Conservation (phyloP, 352 stramenopile species). For the Phytopythium oedochilum region DNA sequence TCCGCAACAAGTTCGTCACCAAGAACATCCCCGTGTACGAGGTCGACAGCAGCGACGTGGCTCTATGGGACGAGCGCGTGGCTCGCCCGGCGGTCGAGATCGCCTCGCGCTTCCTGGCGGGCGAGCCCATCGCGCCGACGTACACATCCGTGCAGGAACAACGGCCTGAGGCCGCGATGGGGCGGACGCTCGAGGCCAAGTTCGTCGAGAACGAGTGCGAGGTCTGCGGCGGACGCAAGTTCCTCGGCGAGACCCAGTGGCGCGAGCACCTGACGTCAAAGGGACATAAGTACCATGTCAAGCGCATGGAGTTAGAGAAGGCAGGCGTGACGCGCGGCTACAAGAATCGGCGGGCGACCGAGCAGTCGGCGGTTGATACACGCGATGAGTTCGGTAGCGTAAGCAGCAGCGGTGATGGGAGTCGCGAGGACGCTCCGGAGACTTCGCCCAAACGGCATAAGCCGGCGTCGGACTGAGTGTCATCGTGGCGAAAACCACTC, state of each 20-base stretch:
- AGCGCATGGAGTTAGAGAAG: conserved; percentile 57
- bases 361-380: conserved; percentile 2
- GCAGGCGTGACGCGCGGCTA: background rate
- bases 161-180: conserved; percentile 33
- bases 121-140: conserved; percentile 14
- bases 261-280: conserved; percentile 71
- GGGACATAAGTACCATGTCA: conserved; percentile 77
- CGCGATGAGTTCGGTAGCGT: background rate
- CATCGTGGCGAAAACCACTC: background rate
- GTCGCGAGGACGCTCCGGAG: background rate
- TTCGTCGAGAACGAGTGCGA: conserved; percentile 56
- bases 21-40: conserved; percentile 85
- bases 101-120: conserved; percentile 45
- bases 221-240: conserved; percentile 58
- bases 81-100: conserved; percentile 60
- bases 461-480: background rate
- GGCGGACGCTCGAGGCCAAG: conserved; percentile 45
- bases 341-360: conserved; percentile 11
- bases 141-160: conserved; percentile 42
- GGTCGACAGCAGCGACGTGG: conserved; percentile 75
- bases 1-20: conserved; percentile 82
- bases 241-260: conserved; percentile 70
- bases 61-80: conserved; percentile 50
- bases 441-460: conserved; percentile 1
- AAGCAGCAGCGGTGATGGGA: background rate